Base-by-base conservation (phyloP, 2,329 filamentous ascomycete species). In the Aspergillus vadensis region DNA sequence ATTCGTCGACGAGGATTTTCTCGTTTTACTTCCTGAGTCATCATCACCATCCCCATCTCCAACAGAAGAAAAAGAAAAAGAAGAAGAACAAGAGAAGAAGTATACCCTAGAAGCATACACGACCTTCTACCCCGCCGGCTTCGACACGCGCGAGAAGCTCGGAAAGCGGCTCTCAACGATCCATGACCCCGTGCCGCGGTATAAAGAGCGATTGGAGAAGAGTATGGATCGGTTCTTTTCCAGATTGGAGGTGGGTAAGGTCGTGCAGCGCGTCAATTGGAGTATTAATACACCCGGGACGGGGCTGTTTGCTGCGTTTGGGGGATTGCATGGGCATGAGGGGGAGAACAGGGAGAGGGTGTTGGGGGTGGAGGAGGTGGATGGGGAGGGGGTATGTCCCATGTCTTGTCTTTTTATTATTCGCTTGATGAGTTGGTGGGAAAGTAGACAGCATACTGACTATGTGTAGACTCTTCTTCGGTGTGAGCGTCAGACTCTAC, bases 211-310 rank as follows among this genome's bases (percentile, higher is more conserved):
- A 67, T 66, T 89, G 0, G 83, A 84, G 66, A 80, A 76, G 53
- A 82, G 79, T 54, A 88, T 88, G 86, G 86, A 89, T 68, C 76
- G 83, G 1, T 88, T 85, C 73, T 88, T 88, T 69, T 79, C 81
- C 1, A 71, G 72, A 12, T 52, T 88, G 0, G 80, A 83, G 10
- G 76, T 80, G 0, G 86, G 85, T 0, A 81, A 78, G 63, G 77
- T 83, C 12, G 84, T 88, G 1, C 81, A 81, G 69, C 74, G 87
- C 5, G 74, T 76, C 1, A 89, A 89, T 69, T 80, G 78, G 79
- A 73, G 70, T 58, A 62, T 81, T 39, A 78, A 75, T 4, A 76
- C 75, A 1, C 62, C 23, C 19, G 62, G 74, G n/a, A 70, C 70
- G 15, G 72, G 74, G 12, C 58, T 81, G 12, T 81, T 78, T 68